phyloP scores from a whole-genome alignment of 768 basidiomycete species.

The Kwoniella dendrophila region DNA sequence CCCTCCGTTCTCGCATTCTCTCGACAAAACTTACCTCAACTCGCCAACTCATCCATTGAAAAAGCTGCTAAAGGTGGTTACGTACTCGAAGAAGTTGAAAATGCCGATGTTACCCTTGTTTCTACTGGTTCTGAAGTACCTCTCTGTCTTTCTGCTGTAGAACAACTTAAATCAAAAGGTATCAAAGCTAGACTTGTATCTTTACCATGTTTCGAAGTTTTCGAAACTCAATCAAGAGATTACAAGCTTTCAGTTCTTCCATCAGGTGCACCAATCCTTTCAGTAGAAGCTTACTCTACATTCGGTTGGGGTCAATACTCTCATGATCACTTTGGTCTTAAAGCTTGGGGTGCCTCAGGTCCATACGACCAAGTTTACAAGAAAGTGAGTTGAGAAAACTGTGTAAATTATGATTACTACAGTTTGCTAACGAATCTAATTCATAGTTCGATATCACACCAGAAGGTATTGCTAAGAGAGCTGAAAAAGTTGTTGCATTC shows the following conservation, averaged over 20 bases:
- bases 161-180: constrained; percentile 73
- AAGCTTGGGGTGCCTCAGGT: constrained; percentile 83
- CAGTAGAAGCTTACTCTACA: constrained; percentile 79
- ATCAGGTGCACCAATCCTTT: constrained; percentile 84
- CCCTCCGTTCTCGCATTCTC: constrained; percentile 63
- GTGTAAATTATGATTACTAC: neutral
- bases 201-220: constrained; percentile 86
- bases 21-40: constrained; percentile 70
- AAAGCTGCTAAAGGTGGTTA: constrained; percentile 82
- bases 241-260: constrained; percentile 83
- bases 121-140: constrained; percentile 80
- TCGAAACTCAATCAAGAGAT: constrained; percentile 72
- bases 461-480: constrained; percentile 67
- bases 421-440: constrained; percentile 62
- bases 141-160: constrained; percentile 84
- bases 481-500: constrained; percentile 83
- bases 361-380: constrained; percentile 89
- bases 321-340: constrained; percentile 68
- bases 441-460: constrained; percentile 51
- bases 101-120: constrained; percentile 86
- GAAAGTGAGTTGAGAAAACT: constrained; percentile 58
- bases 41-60: constrained; percentile 83
- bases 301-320: constrained; percentile 86
- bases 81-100: constrained; percentile 75
- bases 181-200: constrained; percentile 80